Percentiles rank a stretch among this genome's conserved stretches.
phyloP scores from a whole-genome alignment of 2,329 filamentous ascomycete species.

The Colletotrichum simmondsii region DNA sequence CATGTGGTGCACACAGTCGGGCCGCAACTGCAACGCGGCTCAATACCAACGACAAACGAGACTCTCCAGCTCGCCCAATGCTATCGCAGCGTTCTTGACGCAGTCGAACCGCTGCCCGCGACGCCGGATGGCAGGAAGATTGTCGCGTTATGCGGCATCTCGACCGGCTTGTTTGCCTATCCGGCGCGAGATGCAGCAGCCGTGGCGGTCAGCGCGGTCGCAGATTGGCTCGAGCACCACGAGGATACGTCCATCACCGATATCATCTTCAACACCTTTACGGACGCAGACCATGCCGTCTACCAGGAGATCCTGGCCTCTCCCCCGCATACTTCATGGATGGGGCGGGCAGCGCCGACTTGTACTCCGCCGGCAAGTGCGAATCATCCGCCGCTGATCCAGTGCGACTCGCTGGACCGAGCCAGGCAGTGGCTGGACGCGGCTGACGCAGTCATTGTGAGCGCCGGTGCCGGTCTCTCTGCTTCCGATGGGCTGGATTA shows the following conservation, averaged over 20 bases:
- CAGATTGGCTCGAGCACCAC: conserved; percentile 41
- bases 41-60: conserved; percentile 35
- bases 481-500: conserved; percentile 47
- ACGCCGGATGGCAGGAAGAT: conserved; percentile 39
- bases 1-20: conserved; percentile 48
- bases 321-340: background rate
- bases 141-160: conserved; percentile 46
- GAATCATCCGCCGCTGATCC: conserved; percentile 6
- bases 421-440: conserved; percentile 39
- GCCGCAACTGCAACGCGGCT: conserved; percentile 41
- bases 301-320: conserved; percentile 29
- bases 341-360: background rate
- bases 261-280: conserved; percentile 46
- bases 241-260: conserved; percentile 41
- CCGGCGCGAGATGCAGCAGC: conserved; percentile 41
- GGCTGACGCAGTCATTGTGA: conserved; percentile 41
- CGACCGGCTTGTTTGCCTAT: conserved; percentile 48
- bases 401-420: conserved; percentile 15
- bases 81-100: conserved; percentile 43
- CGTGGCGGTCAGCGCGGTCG: conserved; percentile 39
- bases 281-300: conserved; percentile 38
- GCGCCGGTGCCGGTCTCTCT: conserved; percentile 46
- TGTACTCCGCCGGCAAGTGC: background rate
- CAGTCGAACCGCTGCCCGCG: conserved; percentile 39
- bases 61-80: conserved; percentile 40